Conservation (phyloP, 495 filamentous ascomycete genomes). For the Xylaria grammica region DNA sequence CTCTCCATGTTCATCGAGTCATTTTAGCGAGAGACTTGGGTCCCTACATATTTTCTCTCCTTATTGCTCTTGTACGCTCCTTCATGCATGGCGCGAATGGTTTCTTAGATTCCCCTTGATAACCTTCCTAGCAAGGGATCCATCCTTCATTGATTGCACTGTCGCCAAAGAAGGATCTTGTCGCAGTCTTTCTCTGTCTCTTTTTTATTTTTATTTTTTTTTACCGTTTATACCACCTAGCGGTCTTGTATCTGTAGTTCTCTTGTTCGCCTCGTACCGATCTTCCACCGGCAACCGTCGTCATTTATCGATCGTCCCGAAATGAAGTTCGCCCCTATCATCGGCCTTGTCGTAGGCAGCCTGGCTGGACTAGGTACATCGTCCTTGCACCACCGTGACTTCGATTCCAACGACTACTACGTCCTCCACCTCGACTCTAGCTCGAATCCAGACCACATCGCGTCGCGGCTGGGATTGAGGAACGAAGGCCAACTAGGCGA, state of each 20-base stretch:
- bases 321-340: conserved; percentile 53
- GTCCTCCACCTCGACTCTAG: conserved; percentile 77
- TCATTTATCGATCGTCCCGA: conserved; percentile 21
- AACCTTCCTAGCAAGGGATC: not conserved
- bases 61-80: conserved; percentile 7
- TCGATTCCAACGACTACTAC: conserved; percentile 84
- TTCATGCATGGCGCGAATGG: conserved; percentile 7
- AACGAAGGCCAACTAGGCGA: conserved; percentile 87
- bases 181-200: not conserved
- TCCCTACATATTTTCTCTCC: conserved; percentile 10
- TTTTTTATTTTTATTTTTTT: not conserved
- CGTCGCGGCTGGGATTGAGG: conserved; percentile 71
- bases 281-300: conserved; percentile 11
- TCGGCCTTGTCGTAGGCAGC: conserved; percentile 49
- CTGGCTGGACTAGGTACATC: conserved; percentile 64
- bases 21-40: conserved; percentile 4
- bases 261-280: not conserved
- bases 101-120: conserved; percentile 16
- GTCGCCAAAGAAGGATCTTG: not conserved
- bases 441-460: conserved; percentile 71
- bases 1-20: not conserved
- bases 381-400: conserved; percentile 57
- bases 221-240: not conserved
- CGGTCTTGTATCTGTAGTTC: not conserved
- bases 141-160: not conserved